Base-by-base conservation (phyloP, 306 rosid species). In the Amphicarpaea edgeworthii region DNA sequence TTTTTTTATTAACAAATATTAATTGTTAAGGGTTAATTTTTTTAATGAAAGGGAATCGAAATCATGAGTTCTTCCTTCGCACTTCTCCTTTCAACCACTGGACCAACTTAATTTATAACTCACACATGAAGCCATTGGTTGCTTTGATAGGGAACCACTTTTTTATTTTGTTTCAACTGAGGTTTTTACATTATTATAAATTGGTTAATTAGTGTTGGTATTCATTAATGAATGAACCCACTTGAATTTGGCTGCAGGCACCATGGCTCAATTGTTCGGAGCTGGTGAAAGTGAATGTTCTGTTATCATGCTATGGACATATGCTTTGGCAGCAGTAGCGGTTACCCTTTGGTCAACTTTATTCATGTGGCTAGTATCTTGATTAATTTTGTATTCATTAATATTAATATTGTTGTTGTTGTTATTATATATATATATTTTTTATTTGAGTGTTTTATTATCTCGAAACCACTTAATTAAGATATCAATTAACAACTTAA, bases 311-410 rank as follows among this genome's bases (percentile, higher is more conserved):
- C 79, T 88, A 34, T 93, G 93, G 91, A 75, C 96, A 23, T 93
- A 90, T n/a, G 87, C 77, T 37, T 76, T 87, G 17, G 93, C 98
- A 0, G 85, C 98, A 63, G 6, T 86, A 46, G 85, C 96, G 8
- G 87, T 93, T 16, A 93, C 98, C 12, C 77, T 93, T 38, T 93
- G 98, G 98, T 93, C 91, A 55, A 85, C 91, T 77, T 81, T 45
- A 43, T 93, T 88, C 85, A 46, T 90, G 93, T 93, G 96, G 96
- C 84, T 86, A 11, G 87, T 90, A 24, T 73, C 80, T 17, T 84
- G 76, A 84, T 17, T 84, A 72, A 84, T 54, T 77, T 61, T 68
- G 9, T 72, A 60, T 58, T 16, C 40, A 34, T 34, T 3, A 37
- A 12, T 57, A 26, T 26, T 24, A 1, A 11, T 51, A 11, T 50